Percentiles rank a stretch among this genome's conserved stretches.
phyloP scores from a whole-genome alignment of 768 basidiomycete genomes.

The Rhodotorula diobovata region DNA sequence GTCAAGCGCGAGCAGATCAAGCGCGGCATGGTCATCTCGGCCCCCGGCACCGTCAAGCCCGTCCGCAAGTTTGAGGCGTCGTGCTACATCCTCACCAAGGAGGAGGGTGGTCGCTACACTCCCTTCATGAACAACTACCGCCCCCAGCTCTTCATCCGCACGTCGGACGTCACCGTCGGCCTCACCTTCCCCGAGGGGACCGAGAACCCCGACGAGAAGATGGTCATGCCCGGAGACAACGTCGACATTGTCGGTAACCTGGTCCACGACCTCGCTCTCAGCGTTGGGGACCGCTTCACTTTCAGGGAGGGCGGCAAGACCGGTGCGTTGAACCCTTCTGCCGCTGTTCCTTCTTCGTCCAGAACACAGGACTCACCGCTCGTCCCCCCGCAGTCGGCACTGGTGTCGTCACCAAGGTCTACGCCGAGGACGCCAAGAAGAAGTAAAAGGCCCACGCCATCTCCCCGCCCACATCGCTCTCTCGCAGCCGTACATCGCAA shows the following conservation, averaged over 20 bases:
- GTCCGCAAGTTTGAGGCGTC: constrained; percentile 91
- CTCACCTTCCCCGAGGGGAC: constrained; percentile 84
- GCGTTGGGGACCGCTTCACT: constrained; percentile 12
- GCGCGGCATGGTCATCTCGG: constrained; percentile 85
- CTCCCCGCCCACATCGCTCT: not conserved
- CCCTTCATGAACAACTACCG: constrained; percentile 83
- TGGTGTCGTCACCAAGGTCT: constrained; percentile 61
- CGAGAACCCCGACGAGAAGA: constrained; percentile 53
- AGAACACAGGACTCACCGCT: too few relatives aligned
- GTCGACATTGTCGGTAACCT: constrained; percentile 80
- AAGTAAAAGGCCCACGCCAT: not conserved
- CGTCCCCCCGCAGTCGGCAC: constrained; percentile 65
- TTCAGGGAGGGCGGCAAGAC: constrained; percentile 70
- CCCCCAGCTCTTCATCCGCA: constrained; percentile 92
- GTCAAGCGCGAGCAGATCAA: constrained; percentile 93
- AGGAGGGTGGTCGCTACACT: constrained; percentile 61
- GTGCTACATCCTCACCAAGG: constrained; percentile 82
- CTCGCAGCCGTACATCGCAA: not conserved
- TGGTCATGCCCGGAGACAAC: constrained; percentile 98
- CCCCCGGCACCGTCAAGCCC: constrained; percentile 86
- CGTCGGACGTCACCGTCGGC: constrained; percentile 81
- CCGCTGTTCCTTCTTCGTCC: too few relatives aligned
- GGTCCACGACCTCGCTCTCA: constrained; percentile 50
- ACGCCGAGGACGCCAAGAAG: not conserved
- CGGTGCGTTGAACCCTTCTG: constrained; percentile 53